Conservation (phyloP, 352 stramenopile species). For the Globisporangium alternatum region DNA sequence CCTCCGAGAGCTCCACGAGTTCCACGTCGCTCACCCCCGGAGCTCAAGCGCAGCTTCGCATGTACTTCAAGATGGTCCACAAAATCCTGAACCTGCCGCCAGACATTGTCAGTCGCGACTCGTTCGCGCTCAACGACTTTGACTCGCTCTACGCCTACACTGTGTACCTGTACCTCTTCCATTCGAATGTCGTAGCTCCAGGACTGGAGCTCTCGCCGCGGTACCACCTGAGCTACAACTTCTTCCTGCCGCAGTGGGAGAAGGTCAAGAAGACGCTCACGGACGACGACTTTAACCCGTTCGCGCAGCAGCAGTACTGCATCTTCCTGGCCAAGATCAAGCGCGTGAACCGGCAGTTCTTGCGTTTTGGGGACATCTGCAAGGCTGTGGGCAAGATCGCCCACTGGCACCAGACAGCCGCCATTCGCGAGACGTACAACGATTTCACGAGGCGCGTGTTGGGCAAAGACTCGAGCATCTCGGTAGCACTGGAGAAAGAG, state of each 20-base stretch:
- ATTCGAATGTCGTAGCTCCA: conserved; percentile 58
- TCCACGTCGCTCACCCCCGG: conserved; percentile 49
- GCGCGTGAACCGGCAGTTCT: conserved; percentile 57
- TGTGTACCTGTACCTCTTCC: conserved; percentile 63
- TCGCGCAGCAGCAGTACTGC: conserved; percentile 71
- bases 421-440: conserved; percentile 53
- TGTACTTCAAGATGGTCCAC: conserved; percentile 70
- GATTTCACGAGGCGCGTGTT: conserved; percentile 63
- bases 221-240: conserved; percentile 57
- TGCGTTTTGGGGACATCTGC: conserved; percentile 57
- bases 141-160: conserved; percentile 66
- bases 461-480: conserved; percentile 73
- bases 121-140: conserved; percentile 73
- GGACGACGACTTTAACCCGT: conserved; percentile 57
- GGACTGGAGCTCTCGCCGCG: conserved; percentile 38
- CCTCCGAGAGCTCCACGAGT: conserved; percentile 46
- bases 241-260: conserved; percentile 59
- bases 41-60: conserved; percentile 58
- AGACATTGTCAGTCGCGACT: conserved; percentile 62
- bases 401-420: conserved; percentile 44
- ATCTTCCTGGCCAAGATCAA: conserved; percentile 72
- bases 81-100: conserved; percentile 48
- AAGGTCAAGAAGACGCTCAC: conserved; percentile 59
- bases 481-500: conserved; percentile 64
- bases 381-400: conserved; percentile 45